These are phyloP conservation scores for Globisporangium paroecandrum DNA, from an alignment of 352 stramenopile species.

Conservation along the genomic window DNA sequence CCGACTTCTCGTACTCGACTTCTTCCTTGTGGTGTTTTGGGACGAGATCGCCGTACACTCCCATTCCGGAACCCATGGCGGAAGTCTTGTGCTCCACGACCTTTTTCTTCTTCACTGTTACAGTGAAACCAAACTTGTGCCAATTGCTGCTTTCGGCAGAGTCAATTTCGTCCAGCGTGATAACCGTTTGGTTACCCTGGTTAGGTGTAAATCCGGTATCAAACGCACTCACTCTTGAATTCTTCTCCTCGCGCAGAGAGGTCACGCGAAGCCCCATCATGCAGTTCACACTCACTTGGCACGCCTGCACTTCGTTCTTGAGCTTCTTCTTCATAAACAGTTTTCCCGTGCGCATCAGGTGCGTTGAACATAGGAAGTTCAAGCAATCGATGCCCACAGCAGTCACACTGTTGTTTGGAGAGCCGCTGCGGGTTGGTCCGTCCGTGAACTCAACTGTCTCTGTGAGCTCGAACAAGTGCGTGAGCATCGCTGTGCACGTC, in stretches of 20 bases:
- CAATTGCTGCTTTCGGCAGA: conserved; percentile 65
- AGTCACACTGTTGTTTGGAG: conserved; percentile 34
- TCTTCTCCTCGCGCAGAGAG: conserved; percentile 46
- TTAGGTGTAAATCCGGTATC: conserved; percentile 56
- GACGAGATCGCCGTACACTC: conserved; percentile 16
- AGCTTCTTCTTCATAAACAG: conserved; percentile 74
- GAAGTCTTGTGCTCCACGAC: conserved; percentile 9
- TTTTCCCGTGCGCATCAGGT: conserved; percentile 65
- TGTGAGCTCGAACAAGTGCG: conserved; percentile 80
- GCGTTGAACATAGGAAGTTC: conserved; percentile 84
- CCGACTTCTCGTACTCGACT: conserved; percentile 35
- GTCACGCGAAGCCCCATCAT: conserved; percentile 86
- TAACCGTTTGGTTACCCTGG: conserved; percentile 59
- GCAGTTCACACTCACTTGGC: conserved; percentile 75
- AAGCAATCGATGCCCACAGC: conserved; percentile 79
- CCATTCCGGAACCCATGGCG: conserved; percentile 8
- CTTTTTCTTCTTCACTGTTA: conserved; percentile 63
- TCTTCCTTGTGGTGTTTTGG: conserved; percentile 23
- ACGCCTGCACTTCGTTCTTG: conserved; percentile 72
- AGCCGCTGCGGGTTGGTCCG: conserved; percentile 22
- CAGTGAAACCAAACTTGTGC: conserved; percentile 68
- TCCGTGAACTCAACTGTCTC: conserved; percentile 85
- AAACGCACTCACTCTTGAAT: conserved; percentile 24
- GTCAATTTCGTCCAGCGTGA: conserved; percentile 83
- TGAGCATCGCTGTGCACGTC: conserved; percentile 75